A percentile compares a stretch with the other conserved stretches of the same genome.
Evolutionary conservation across 768 basidiomycete species (phyloP).

Genomic region (Rhodotorula kratochvilovae): DNA sequence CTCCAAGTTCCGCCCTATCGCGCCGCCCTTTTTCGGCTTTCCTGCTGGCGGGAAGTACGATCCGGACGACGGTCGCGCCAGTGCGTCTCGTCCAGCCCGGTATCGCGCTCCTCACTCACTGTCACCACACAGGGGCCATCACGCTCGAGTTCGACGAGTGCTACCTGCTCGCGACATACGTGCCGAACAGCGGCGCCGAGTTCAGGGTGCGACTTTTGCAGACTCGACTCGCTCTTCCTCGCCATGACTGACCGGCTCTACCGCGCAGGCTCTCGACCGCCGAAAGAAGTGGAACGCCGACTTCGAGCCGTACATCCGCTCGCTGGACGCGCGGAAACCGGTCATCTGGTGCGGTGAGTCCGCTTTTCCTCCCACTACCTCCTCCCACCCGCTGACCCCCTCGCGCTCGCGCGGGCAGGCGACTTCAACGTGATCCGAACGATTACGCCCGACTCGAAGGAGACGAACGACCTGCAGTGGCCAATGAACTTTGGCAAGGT

Average conservation of each 20-base stretch:
- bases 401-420: constrained; percentile 50
- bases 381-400: constrained; percentile 36
- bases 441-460: constrained; percentile 72
- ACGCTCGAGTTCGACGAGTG: constrained; percentile 68
- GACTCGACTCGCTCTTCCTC: constrained; percentile 45
- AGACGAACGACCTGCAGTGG: constrained; percentile 54
- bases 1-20: constrained; percentile 66
- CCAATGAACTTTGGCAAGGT: neutral
- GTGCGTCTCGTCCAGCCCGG: constrained; percentile 6
- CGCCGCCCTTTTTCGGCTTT: constrained; percentile 17
- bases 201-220: constrained; percentile 53
- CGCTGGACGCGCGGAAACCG: constrained; percentile 70
- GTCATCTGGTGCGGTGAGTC: constrained; percentile 69
- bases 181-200: constrained; percentile 70
- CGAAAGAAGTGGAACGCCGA: constrained; percentile 75
- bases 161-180: constrained; percentile 60
- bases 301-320: constrained; percentile 66
- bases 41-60: constrained; percentile 23
- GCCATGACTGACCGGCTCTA: too few relatives aligned
- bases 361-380: too few relatives aligned
- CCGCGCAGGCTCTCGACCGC: constrained; percentile 51
- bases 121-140: constrained; percentile 55
- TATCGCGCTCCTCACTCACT: neutral
- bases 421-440: constrained; percentile 85
- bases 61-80: constrained; percentile 2